phyloP scores from a whole-genome alignment of 2,329 filamentous ascomycete species.

The Chaetomium sp. region DNA sequence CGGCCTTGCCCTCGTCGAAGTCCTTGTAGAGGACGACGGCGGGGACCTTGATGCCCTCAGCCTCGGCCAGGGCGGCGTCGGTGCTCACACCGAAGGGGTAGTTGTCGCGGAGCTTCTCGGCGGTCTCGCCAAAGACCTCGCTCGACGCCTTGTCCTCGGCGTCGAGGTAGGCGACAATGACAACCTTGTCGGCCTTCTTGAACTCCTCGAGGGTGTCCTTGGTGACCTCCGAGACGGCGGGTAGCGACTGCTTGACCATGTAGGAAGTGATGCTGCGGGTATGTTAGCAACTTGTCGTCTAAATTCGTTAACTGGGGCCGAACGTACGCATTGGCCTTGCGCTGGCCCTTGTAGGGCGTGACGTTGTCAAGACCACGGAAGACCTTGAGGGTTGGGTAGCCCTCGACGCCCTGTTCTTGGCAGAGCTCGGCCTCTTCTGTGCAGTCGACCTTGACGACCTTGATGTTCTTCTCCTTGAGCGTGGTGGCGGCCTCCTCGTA shows the following conservation, averaged over 20 bases:
- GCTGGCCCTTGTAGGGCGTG: conserved; percentile 77
- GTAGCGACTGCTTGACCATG: conserved; percentile 97
- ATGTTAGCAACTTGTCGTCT: not conserved
- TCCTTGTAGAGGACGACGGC: conserved; percentile 92
- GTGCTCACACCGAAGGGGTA: conserved; percentile 88
- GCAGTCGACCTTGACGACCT: conserved; percentile 85
- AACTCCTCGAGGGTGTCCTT: conserved; percentile 86
- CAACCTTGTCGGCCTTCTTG: conserved; percentile 97
- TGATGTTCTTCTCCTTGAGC: conserved; percentile 83
- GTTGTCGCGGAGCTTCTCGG: conserved; percentile 74
- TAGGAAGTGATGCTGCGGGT: conserved; percentile 61
- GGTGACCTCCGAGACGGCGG: conserved; percentile 77
- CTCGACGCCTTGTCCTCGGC: conserved; percentile 77
- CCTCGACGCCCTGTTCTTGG: conserved; percentile 83
- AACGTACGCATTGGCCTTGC: conserved; percentile 72
- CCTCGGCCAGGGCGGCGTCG: conserved; percentile 78
- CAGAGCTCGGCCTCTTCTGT: conserved; percentile 91
- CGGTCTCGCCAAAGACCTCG: conserved; percentile 70
- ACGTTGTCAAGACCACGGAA: conserved; percentile 86
- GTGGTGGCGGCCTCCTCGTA: conserved; percentile 81
- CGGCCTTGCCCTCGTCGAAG: conserved; percentile 92
- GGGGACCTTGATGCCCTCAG: conserved; percentile 81
- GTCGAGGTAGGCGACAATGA: conserved; percentile 82
- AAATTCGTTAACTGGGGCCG: not conserved
- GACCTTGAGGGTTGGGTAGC: conserved; percentile 97